Evolutionary conservation across 164 flowering plant genomes (phyloP).

Genomic region (Litsea cubeba): DNA sequence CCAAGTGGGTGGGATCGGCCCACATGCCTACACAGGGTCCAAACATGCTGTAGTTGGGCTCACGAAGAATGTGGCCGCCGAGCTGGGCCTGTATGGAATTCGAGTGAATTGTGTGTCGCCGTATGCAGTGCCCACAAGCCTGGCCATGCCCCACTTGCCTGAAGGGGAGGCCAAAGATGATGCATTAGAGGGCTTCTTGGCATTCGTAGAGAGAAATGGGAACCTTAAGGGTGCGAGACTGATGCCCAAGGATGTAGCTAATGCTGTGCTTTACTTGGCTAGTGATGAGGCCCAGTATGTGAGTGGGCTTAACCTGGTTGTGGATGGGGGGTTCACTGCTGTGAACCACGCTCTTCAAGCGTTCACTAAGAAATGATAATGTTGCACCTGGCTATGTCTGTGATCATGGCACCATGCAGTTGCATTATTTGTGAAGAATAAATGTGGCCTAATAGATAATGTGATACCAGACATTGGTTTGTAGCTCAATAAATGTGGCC

Average conservation of each 20-base stretch:
- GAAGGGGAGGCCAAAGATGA: slow-evolving; percentile 66
- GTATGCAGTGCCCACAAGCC: slow-evolving; percentile 44
- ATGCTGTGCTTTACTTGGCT: slow-evolving; percentile 68
- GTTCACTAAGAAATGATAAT: slow-evolving; percentile 19
- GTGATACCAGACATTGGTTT: too few species aligned
- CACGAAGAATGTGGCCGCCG: slow-evolving; percentile 73
- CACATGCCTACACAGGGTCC: slow-evolving; percentile 75
- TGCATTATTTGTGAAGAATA: too few species aligned
- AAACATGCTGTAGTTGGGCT: slow-evolving; percentile 86
- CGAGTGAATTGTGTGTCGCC: slow-evolving; percentile 93
- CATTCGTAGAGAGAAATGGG: slow-evolving; percentile 35
- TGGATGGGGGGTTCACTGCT: slow-evolving; percentile 75
- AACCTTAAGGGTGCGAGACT: slow-evolving; percentile 64
- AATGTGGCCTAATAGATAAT: too few species aligned
- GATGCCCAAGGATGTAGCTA: slow-evolving; percentile 66
- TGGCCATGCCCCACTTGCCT: slow-evolving; percentile 70
- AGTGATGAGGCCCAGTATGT: slow-evolving; percentile 77
- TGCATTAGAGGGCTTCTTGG: slow-evolving; percentile 39
- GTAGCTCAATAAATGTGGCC: too few species aligned
- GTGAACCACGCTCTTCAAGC: slow-evolving; percentile 58
- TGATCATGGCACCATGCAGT: too few species aligned
- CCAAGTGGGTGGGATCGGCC: slow-evolving; percentile 57
- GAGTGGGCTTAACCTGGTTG: slow-evolving; percentile 74
- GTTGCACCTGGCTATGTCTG: too few species aligned
- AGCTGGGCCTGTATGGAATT: slow-evolving; percentile 73